A percentile compares a stretch with the other conserved stretches of the same genome.
Evolutionary conservation across 2,329 filamentous ascomycete genomes (phyloP).

Genomic region (Penicillium sp.): DNA sequence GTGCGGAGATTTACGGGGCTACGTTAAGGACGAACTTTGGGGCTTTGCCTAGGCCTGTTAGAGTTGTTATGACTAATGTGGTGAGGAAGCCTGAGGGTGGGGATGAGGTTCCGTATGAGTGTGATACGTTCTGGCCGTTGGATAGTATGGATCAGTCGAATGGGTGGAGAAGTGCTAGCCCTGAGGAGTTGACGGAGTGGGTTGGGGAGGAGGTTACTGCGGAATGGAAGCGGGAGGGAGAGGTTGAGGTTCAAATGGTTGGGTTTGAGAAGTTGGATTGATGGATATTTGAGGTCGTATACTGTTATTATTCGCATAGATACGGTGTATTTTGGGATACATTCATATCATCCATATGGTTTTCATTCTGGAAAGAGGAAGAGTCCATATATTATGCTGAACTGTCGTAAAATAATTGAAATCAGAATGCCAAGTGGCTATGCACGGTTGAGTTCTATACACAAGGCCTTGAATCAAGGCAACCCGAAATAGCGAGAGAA

Average conservation of each 20-base stretch:
- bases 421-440: neutral
- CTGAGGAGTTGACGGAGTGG: constrained; percentile 41
- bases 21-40: constrained; percentile 52
- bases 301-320: neutral
- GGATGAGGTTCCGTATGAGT: constrained; percentile 40
- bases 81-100: constrained; percentile 23
- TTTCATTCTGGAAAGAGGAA: neutral
- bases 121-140: constrained; percentile 51
- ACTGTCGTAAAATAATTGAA: neutral
- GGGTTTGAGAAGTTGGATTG: constrained; percentile 37
- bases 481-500: neutral
- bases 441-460: neutral
- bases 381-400: neutral
- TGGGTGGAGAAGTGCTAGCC: constrained; percentile 35
- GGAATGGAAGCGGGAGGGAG: constrained; percentile 50
- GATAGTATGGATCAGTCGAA: constrained; percentile 31
- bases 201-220: constrained; percentile 42
- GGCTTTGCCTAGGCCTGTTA: constrained; percentile 18
- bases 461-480: neutral
- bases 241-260: constrained; percentile 51
- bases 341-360: neutral
- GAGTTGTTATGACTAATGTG: constrained; percentile 45
- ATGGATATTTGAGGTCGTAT: neutral
- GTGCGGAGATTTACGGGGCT: constrained; percentile 77
- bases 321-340: neutral